Evolutionary conservation across 306 rosid genomes (phyloP).

Genomic region (Begonia loranthoides): DNA sequence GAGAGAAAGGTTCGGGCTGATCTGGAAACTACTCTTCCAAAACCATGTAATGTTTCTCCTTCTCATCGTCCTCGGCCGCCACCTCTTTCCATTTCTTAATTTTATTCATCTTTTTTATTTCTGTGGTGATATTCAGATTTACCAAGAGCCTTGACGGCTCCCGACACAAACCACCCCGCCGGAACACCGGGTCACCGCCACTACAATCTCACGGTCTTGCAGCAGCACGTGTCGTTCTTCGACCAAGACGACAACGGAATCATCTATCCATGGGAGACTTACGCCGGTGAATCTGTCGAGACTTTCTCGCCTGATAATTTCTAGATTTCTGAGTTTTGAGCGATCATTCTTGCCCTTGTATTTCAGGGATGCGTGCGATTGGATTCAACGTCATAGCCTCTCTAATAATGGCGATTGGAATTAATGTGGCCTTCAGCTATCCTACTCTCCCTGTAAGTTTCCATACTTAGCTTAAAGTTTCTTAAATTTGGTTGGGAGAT

Average conservation of each 20-base stretch:
- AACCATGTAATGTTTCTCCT: constrained; percentile 36
- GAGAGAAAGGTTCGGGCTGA: constrained; percentile 56
- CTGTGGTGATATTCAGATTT: constrained; percentile 24
- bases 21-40: constrained; percentile 56
- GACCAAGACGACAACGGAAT: constrained; percentile 71
- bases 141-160: constrained; percentile 61
- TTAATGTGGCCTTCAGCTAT: constrained; percentile 43
- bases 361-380: constrained; percentile 50
- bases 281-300: constrained; percentile 21
- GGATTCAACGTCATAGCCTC: constrained; percentile 59
- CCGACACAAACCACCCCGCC: constrained; percentile 49
- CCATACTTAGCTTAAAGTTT: neutral
- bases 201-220: constrained; percentile 55
- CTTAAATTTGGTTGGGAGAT: neutral
- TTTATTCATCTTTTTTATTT: neutral
- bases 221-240: constrained; percentile 68
- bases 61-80: neutral
- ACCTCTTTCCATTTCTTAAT: neutral
- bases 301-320: neutral
- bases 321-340: too few species aligned
- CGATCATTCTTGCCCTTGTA: too few species aligned
- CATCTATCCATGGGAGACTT: constrained; percentile 87
- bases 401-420: constrained; percentile 21
- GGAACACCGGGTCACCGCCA: constrained; percentile 59
- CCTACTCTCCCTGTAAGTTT: constrained; percentile 60